Base-by-base conservation (phyloP, 2,329 filamentous ascomycete species). In the Cadophora gregata region DNA sequence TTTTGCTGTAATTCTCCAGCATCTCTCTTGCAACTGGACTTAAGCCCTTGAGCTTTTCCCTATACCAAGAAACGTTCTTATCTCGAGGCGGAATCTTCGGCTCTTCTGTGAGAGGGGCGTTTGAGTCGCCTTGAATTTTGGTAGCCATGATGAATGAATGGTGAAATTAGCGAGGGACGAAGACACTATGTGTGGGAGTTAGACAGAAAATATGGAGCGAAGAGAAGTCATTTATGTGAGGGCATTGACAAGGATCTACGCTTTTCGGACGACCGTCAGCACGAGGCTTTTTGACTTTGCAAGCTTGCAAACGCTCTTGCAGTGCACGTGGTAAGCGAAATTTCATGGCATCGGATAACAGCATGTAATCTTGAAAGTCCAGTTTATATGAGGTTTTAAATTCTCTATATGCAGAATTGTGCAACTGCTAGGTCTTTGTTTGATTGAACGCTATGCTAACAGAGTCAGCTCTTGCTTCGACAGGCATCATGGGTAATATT, bases 1-100 rank as follows among this genome's bases (percentile, higher is more conserved):
- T 68, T 16, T 71, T 65, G 53, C 63, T 66, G 33, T 72, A 72
- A 9, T 67, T 64, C n/a, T 70, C 66, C 0, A 72, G 64, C 5
- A 72, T 45, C 4, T 64, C 59, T 19, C 60, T 47, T 29, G 38
- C 59, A n/a, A 58, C 38, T 19, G 63, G 51, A 25, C 21, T 56
- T n/a, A 69, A 29, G 7, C 58, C 42, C 12, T 60, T 47, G 21
- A 69, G 24, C 7, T 63, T 48, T 10, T 31, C n/a, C 29, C 42
- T n/a, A 47, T 70, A 68, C 69, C 69, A 68, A n/a, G 58, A 50
- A 10, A 65, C 62, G 12, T 65, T 59, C 25, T 56, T 69, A 55
- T 59, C 61, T 21, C 42, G 42, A 6, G n/a, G 14, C 4, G 31
- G n/a, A 8, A 60, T 59, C 45, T 59, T 60, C 45, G 38, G 36